These are phyloP conservation scores for Cercospora sp. DNA, from an alignment of 2,329 filamentous ascomycete species.

Conservation along the genomic window DNA sequence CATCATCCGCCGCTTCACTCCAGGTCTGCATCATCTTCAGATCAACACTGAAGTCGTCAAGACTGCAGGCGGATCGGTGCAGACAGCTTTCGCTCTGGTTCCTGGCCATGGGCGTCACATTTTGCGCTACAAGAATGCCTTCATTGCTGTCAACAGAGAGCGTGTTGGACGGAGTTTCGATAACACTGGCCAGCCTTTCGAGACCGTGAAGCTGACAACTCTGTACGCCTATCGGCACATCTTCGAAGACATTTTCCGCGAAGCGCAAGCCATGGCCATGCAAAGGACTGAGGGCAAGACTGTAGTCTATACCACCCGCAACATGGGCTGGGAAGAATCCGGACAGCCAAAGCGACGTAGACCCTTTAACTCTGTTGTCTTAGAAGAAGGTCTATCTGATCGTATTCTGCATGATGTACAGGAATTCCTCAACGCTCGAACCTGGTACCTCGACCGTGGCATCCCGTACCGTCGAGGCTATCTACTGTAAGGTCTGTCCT, in stretches of 20 bases:
- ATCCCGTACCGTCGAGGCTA: constrained; percentile 92
- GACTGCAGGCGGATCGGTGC: constrained; percentile 65
- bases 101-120: constrained; percentile 90
- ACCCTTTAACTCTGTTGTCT: constrained; percentile 81
- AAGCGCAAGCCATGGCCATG: constrained; percentile 78
- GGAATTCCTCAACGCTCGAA: constrained; percentile 75
- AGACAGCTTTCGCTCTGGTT: constrained; percentile 82
- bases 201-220: constrained; percentile 89
- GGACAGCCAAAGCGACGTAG: constrained; percentile 84
- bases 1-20: constrained; percentile 59
- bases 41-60: constrained; percentile 65
- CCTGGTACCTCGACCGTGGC: constrained; percentile 92
- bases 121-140: constrained; percentile 81
- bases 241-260: constrained; percentile 84
- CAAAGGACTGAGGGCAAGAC: constrained; percentile 89
- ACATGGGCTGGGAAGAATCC: constrained; percentile 80
- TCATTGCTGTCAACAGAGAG: constrained; percentile 82
- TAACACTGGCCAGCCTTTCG: constrained; percentile 84
- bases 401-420: constrained; percentile 75
- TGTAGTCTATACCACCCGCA: constrained; percentile 81
- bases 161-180: constrained; percentile 78
- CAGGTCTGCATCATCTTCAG: constrained; percentile 63
- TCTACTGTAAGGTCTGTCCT: constrained; percentile 57
- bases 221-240: constrained; percentile 85
- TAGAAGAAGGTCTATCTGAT: constrained; percentile 82